A percentile compares a stretch with the other conserved stretches of the same genome.
These are phyloP conservation scores for Leonotis leonurus DNA, from an alignment of 257 asterid species.

Conservation along the genomic window DNA sequence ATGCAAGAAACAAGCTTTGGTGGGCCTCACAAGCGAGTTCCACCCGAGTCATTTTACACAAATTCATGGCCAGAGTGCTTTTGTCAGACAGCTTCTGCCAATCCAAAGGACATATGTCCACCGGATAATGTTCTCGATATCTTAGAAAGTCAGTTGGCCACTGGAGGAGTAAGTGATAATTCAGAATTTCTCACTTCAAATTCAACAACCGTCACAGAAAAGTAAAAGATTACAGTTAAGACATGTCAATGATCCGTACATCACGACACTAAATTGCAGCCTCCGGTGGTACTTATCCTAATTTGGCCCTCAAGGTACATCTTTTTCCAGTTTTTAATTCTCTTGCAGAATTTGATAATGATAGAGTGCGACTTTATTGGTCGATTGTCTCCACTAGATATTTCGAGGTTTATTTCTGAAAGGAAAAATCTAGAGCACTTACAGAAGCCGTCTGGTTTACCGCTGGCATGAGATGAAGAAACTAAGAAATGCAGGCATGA, in stretches of 20 bases:
- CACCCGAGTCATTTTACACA: constrained; percentile 87
- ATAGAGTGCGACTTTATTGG: neutral
- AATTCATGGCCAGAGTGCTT: constrained; percentile 99
- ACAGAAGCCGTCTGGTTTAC: neutral
- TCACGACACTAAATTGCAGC: constrained; percentile 2
- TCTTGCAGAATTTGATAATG: neutral
- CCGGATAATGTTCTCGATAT: constrained; percentile 39
- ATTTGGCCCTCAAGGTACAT: constrained; percentile 21
- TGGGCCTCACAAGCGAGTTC: constrained; percentile 77
- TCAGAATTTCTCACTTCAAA: constrained; percentile 28
- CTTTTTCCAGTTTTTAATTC: neutral
- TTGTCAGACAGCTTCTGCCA: constrained; percentile 63
- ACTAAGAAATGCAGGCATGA: neutral
- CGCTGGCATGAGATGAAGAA: constrained; percentile 8
- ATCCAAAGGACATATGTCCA: constrained; percentile 73
- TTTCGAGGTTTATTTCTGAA: neutral
- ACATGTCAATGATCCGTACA: constrained; percentile 4
- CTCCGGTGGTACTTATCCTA: neutral
- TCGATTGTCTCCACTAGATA: neutral
- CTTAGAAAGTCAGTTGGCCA: constrained; percentile 41
- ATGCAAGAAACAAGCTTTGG: constrained; percentile 38
- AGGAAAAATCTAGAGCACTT: neutral
- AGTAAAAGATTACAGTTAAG: constrained; percentile 20
- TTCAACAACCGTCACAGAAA: constrained; percentile 27
- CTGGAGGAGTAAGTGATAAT: too few relatives aligned